Evolutionary conservation across 768 basidiomycete genomes (phyloP).

Genomic region (Suillus americanus): DNA sequence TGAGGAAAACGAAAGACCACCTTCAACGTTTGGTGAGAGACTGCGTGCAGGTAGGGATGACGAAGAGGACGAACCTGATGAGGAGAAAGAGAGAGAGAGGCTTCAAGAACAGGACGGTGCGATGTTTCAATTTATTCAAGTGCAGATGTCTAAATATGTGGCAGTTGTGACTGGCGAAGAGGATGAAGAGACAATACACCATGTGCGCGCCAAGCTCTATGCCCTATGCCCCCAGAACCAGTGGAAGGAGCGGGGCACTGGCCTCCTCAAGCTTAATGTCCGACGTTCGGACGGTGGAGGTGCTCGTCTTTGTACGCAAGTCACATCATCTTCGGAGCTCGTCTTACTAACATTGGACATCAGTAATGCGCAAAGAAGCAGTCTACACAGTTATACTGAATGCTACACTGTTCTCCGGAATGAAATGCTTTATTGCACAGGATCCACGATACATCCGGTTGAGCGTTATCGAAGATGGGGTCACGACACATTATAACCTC

Average conservation of each 20-base stretch:
- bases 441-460: conserved; percentile 81
- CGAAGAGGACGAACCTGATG: conserved; percentile 48
- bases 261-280: conserved; percentile 70
- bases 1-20: conserved; percentile 32
- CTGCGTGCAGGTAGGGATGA: conserved; percentile 63
- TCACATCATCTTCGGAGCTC: conserved; percentile 4
- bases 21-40: conserved; percentile 58
- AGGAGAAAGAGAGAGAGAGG: conserved; percentile 43
- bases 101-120: conserved; percentile 70
- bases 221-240: conserved; percentile 52
- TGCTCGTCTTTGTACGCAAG: conserved; percentile 62
- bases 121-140: conserved; percentile 16
- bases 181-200: conserved; percentile 74
- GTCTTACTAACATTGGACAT: conserved; percentile 11
- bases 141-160: conserved; percentile 2
- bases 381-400: conserved; percentile 75
- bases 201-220: conserved; percentile 77
- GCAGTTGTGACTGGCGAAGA: conserved; percentile 79
- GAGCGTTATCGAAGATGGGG: conserved; percentile 64
- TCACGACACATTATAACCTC: conserved; percentile 70
- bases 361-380: conserved; percentile 87
- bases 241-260: conserved; percentile 81
- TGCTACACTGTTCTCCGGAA: conserved; percentile 73
- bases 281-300: conserved; percentile 59
- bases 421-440: conserved; percentile 70